Base-by-base conservation (phyloP, 1,139 yeast species). In the Nematodospora anomalae region DNA sequence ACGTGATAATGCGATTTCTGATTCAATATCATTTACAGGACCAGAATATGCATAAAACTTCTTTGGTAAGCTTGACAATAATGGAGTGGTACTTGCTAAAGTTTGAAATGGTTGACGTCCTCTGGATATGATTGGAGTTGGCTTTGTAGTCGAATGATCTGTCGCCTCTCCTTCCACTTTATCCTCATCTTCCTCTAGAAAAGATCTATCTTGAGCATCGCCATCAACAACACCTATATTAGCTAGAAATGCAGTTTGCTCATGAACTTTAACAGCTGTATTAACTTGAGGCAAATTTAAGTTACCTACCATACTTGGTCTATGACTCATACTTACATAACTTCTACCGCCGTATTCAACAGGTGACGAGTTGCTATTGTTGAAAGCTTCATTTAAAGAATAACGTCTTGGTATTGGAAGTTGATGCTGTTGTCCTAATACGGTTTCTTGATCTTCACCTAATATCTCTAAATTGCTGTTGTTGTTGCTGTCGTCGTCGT, bases 181-280 rank as follows among this genome's bases (percentile, higher is more conserved):
- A 18, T 28, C 25, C 23, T 32, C 28, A 12, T 32, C 31, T n/a
- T 36, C 37, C 10, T 33, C 34, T 18, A 6, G 21, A 8, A 18
- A 18, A 18, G 21, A 18, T 18, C 8, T 8, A 13, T 14, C 25
- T 8, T 32, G 43, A 18, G 39, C 47, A 12, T 32, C 42, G 15
- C 40, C 42, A 23, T 68, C 75, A 4, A 78, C 67, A 3, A 82
- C 83, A 1, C 79, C 82, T 36, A 81, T 73, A 24, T 67, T 67
- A 10, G 88, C 84, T 44, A 80, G 65, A 37, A 68, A 76, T 3
- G 83, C 85, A 0, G 86, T 74, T 43, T 80, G 83, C 44, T 79
- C 85, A 42, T 83, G 78, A 31, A 82, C 70, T 12, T 78, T 73
- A 25, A 57, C 52, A 1, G 75, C 74, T 0, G 79, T 64, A 44